Conservation (phyloP, 176 grass and related monocot species). For the Musa schizocarpa region DNA sequence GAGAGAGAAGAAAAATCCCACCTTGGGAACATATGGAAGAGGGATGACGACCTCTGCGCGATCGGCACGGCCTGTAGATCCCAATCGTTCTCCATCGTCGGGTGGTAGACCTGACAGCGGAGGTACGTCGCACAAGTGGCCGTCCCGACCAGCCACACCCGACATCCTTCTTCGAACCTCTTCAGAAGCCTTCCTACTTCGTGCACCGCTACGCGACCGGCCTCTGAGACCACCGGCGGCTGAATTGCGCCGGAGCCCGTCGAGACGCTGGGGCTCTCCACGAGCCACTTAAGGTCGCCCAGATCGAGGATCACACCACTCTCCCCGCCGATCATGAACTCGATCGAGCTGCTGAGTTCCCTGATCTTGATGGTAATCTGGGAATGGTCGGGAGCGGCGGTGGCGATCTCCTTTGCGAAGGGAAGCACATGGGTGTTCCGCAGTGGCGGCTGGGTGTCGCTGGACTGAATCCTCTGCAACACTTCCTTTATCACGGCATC, state of each 20-base stretch:
- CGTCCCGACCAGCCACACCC: constrained; percentile 56
- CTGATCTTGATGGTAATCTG: constrained; percentile 8
- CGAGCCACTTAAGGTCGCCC: constrained; percentile 26
- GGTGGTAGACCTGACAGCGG: constrained; percentile 60
- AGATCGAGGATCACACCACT: neutral
- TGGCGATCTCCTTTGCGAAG: neutral
- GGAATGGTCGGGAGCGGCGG: neutral
- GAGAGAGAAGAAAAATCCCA: constrained; percentile 5
- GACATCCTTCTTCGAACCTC: constrained; percentile 21
- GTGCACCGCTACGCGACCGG: constrained; percentile 38
- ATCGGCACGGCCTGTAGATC: constrained; percentile 65
- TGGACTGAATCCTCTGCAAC: constrained; percentile 4
- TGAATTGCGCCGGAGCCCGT: neutral
- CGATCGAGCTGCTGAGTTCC: constrained; percentile 3
- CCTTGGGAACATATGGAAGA: constrained; percentile 33
- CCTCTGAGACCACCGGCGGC: constrained; percentile 29
- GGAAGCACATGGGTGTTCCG: constrained; percentile 1
- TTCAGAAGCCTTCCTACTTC: constrained; percentile 57
- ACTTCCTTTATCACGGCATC: constrained; percentile 2
- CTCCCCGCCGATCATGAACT: neutral
- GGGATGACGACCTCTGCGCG: constrained; percentile 14
- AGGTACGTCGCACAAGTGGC: constrained; percentile 67
- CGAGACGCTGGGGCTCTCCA: constrained; percentile 1
- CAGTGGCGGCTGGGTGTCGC: neutral
- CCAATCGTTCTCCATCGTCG: constrained; percentile 65